A percentile compares a stretch with the other conserved stretches of the same genome.
These are phyloP conservation scores for Cladosporium sphaerospermum DNA, from an alignment of 2,329 filamentous ascomycete genomes.

Conservation along the genomic window DNA sequence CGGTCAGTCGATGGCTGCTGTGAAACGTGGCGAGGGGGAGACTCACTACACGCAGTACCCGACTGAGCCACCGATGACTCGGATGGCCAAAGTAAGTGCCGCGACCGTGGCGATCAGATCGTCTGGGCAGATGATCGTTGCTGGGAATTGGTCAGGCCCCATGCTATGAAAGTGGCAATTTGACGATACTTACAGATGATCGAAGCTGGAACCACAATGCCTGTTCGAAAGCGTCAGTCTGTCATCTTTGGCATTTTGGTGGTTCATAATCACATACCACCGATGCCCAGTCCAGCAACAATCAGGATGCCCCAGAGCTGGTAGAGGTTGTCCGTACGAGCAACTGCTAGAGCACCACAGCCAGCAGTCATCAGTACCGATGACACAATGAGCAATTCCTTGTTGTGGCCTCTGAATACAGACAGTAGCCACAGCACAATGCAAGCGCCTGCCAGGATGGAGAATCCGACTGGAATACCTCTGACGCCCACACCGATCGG, in stretches of 20 bases:
- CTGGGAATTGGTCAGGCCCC: conserved; percentile 9
- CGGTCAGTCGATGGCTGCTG: neutral
- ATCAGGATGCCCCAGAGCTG: conserved; percentile 42
- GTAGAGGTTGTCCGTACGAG: conserved; percentile 25
- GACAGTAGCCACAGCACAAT: conserved; percentile 54
- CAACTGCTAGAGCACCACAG: conserved; percentile 27
- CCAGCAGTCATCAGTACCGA: conserved; percentile 60
- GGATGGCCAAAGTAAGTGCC: conserved; percentile 62
- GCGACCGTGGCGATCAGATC: conserved; percentile 65
- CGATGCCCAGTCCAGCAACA: conserved; percentile 58
- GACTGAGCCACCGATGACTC: conserved; percentile 60
- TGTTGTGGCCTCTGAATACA: conserved; percentile 52
- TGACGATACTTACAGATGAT: conserved; percentile 44
- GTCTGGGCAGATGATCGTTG: conserved; percentile 63
- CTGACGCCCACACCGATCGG: conserved; percentile 59
- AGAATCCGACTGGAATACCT: conserved; percentile 58
- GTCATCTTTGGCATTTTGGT: neutral
- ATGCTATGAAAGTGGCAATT: neutral
- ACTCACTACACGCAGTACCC: conserved; percentile 36
- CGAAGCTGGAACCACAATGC: conserved; percentile 59
- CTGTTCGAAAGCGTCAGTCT: neutral
- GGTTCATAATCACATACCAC: conserved; percentile 35
- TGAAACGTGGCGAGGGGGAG: neutral
- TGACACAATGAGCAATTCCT: conserved; percentile 53
- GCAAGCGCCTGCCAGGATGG: conserved; percentile 56